These are phyloP conservation scores for Punica granatum DNA, from an alignment of 345 rosid species.

Conservation along the genomic window DNA sequence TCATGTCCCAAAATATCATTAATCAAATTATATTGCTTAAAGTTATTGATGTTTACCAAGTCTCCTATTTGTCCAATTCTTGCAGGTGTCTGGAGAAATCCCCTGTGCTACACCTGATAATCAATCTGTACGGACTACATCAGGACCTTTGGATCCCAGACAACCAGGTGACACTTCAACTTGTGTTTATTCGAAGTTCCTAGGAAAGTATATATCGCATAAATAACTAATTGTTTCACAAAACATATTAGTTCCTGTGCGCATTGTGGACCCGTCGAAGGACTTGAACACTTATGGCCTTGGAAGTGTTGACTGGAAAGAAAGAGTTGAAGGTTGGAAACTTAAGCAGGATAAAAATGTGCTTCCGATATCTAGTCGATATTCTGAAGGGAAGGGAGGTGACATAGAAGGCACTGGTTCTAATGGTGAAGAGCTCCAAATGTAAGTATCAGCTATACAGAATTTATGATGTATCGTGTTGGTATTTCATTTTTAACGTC, in stretches of 20 bases:
- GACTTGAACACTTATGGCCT: constrained; percentile 99
- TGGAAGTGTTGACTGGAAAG: constrained; percentile 98
- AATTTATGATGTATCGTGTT: not conserved
- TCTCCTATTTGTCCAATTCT: constrained; percentile 1
- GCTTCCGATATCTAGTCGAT: constrained; percentile 59
- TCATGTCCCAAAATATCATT: not conserved
- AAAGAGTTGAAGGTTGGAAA: constrained; percentile 98
- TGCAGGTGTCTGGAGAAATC: constrained; percentile 94
- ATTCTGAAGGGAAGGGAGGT: constrained; percentile 78
- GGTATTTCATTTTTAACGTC: too few relatives aligned
- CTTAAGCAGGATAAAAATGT: constrained; percentile 92
- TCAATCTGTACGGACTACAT: constrained; percentile 92
- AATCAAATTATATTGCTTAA: not conserved
- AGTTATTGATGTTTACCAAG: not conserved
- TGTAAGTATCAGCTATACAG: constrained; percentile 30
- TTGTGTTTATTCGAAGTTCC: not conserved
- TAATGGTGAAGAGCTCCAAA: constrained; percentile 94
- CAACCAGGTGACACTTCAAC: constrained; percentile 63
- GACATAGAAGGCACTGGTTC: constrained; percentile 94
- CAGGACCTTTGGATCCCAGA: constrained; percentile 98
- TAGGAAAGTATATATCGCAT: not conserved
- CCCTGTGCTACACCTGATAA: constrained; percentile 76
- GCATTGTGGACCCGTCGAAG: constrained; percentile 96
- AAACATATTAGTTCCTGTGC: constrained; percentile 69
- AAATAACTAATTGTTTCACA: constrained; percentile 11